Evolutionary conservation across 192 early-diverging fungal genomes (phyloP).

Genomic region (Cladochytrium replicatum): DNA sequence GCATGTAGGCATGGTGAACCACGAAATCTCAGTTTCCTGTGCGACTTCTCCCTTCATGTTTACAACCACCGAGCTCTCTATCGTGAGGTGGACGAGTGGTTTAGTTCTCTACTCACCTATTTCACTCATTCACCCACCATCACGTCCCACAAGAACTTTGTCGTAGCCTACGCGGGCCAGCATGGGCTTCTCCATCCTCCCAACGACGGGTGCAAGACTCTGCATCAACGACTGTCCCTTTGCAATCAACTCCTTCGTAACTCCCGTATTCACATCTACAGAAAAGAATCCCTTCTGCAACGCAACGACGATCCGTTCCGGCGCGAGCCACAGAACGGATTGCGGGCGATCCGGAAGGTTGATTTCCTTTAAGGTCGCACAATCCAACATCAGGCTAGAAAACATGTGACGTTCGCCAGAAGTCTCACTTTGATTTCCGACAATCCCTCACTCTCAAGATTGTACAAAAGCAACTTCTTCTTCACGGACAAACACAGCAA

Average conservation of each 20-base stretch:
- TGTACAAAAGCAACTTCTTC: slow-evolving; percentile 61
- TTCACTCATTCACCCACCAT: too few relatives aligned
- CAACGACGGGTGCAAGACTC: too few relatives aligned
- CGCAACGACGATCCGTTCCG: slow-evolving; percentile 42
- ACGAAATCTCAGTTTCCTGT: slow-evolving; percentile 24
- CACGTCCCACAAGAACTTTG: too few relatives aligned
- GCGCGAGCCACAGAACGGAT: slow-evolving; percentile 68
- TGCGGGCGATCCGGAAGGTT: slow-evolving; percentile 57
- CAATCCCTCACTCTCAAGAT: slow-evolving; percentile 67
- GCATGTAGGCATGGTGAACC: slow-evolving; percentile 26
- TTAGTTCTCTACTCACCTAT: too few relatives aligned
- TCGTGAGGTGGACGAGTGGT: too few relatives aligned
- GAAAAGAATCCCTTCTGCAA: slow-evolving; percentile 43
- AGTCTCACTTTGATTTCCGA: slow-evolving; percentile 41
- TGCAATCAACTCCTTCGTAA: slow-evolving; percentile 11
- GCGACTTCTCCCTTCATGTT: slow-evolving; percentile 16
- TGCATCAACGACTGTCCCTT: slow-evolving; percentile 18
- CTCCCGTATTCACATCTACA: slow-evolving; percentile 30
- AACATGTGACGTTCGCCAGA: slow-evolving; percentile 3
- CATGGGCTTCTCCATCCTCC: too few relatives aligned
- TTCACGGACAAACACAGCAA: slow-evolving; percentile 66
- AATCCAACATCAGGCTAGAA: background rate
- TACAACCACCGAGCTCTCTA: too few relatives aligned
- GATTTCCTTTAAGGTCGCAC: slow-evolving; percentile 43
- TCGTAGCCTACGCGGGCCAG: too few relatives aligned